Base-by-base conservation (phyloP, 208 protist species). In the Naegleria fowleri region DNA sequence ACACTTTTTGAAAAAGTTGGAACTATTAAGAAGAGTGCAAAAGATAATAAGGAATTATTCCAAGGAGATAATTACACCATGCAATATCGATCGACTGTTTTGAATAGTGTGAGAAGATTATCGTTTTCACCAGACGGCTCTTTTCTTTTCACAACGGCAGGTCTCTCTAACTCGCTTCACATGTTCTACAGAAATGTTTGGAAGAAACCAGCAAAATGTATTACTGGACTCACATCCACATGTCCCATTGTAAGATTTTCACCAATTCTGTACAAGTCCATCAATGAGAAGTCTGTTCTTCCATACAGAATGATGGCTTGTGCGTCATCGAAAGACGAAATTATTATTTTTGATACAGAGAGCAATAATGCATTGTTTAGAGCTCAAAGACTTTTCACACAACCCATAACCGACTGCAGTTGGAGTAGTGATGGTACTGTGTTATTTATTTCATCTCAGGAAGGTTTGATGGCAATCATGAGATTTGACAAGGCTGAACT, bases 11-110 rank as follows among this genome's bases (percentile, higher is more conserved):
- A 79, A 79, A 79, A 79, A n/a, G 29, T 79, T 36, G 16, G 29
- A 79, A 79, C 67, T 2, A 79, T 79, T n/a, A 79, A 79, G 29
- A 79, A 79, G 67, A 79, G 29, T 79, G 67, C 29, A 36, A 79
- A 79, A n/a, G 67, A 79, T 79, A 79, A 79, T 79, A 79, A 79
- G 67, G 67, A 79, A 36, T 79, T 79, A 79, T 79, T 79, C 29
- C 67, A 79, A 79, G 67, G 67, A 36, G 67, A 79, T 79, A 79
- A 79, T 79, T 9, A 79, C n/a, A 79, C 67, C 29, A 79, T 79
- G 29, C 67, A 79, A 9, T 79, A 79, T n/a, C 19, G 67, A 79
- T 79, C 67, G 19, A 79, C 67, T 36, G 67, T 79, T 4, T 36
- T 79, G 16, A 79, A 79, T 79, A 79, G 67, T 79, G 29, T 79